Percentiles rank a stretch among this genome's conserved stretches.
Evolutionary conservation across 306 rosid species (phyloP).

Genomic region (Ormosia semicastrata): DNA sequence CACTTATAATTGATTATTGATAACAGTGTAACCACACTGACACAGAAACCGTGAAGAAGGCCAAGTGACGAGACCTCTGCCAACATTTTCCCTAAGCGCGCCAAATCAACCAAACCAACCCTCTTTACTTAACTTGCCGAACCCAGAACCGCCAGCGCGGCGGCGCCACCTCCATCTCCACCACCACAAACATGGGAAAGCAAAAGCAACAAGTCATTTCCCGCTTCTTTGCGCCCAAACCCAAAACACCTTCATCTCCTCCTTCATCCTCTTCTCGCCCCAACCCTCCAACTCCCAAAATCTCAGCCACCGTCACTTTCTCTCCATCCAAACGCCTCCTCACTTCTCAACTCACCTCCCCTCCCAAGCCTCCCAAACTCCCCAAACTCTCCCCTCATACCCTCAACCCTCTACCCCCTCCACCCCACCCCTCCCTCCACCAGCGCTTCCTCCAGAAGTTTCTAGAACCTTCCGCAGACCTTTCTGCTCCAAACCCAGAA

Average conservation of each 20-base stretch:
- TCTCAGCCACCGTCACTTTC: conserved; percentile 74
- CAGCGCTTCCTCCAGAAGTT: conserved; percentile 69
- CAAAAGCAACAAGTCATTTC: conserved; percentile 86
- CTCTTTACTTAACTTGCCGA: background rate
- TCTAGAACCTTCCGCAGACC: conserved; percentile 58
- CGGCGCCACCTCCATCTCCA: conserved; percentile 2
- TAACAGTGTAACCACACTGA: too few relatives aligned
- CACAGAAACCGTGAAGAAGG: too few relatives aligned
- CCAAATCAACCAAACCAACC: conserved; percentile 30
- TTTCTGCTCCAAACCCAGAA: conserved; percentile 20
- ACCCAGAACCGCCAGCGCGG: background rate
- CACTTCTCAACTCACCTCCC: conserved; percentile 47
- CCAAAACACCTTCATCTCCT: conserved; percentile 34
- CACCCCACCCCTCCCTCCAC: conserved; percentile 58
- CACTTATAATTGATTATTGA: too few relatives aligned
- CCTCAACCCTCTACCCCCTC: conserved; percentile 42
- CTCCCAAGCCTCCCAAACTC: conserved; percentile 43
- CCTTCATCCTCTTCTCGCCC: background rate
- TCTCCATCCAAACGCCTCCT: conserved; percentile 81
- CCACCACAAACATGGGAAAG: conserved; percentile 59
- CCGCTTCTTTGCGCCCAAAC: conserved; percentile 85
- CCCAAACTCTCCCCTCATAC: conserved; percentile 64
- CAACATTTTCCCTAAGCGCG: conserved; percentile 36
- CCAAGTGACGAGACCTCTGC: background rate
- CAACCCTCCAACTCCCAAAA: conserved; percentile 66